phyloP scores from a whole-genome alignment of 2,329 filamentous ascomycete species.

The Fusarium citri region DNA sequence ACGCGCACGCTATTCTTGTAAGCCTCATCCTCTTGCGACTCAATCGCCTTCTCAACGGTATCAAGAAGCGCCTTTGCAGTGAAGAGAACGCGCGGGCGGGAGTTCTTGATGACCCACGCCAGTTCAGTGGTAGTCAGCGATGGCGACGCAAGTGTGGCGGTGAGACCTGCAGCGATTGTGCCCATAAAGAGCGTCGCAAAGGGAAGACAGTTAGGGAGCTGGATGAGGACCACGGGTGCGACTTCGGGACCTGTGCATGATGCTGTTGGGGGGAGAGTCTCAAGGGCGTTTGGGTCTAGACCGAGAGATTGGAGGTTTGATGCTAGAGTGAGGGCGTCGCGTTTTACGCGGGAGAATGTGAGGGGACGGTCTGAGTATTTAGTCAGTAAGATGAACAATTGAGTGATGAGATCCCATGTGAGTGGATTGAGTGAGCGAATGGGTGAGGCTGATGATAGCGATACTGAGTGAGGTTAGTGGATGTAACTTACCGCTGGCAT shows the following conservation, averaged over 20 bases:
- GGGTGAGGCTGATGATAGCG: neutral
- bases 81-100: constrained; percentile 54
- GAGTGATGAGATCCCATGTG: neutral
- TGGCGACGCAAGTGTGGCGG: constrained; percentile 55
- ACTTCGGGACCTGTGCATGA: constrained; percentile 54
- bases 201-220: constrained; percentile 57
- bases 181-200: constrained; percentile 54
- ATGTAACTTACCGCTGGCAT: constrained; percentile 51
- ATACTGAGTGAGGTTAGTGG: neutral
- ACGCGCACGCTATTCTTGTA: constrained; percentile 63
- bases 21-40: constrained; percentile 48
- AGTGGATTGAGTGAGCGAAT: neutral
- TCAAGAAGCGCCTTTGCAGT: constrained; percentile 49
- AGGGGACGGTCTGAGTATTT: constrained; percentile 50
- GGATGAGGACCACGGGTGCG: constrained; percentile 56
- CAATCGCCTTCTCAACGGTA: constrained; percentile 51
- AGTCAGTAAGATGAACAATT: constrained; percentile 12
- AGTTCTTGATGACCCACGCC: constrained; percentile 56
- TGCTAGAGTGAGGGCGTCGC: constrained; percentile 53
- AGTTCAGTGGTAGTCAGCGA: constrained; percentile 55
- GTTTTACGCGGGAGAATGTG: constrained; percentile 49
- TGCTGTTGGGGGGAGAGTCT: constrained; percentile 53
- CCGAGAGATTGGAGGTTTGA: constrained; percentile 51
- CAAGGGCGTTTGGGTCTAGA: constrained; percentile 50
- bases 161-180: constrained; percentile 54